These are phyloP conservation scores for Aspergillus neotritici DNA, from an alignment of 2,329 filamentous ascomycete species.

Conservation along the genomic window DNA sequence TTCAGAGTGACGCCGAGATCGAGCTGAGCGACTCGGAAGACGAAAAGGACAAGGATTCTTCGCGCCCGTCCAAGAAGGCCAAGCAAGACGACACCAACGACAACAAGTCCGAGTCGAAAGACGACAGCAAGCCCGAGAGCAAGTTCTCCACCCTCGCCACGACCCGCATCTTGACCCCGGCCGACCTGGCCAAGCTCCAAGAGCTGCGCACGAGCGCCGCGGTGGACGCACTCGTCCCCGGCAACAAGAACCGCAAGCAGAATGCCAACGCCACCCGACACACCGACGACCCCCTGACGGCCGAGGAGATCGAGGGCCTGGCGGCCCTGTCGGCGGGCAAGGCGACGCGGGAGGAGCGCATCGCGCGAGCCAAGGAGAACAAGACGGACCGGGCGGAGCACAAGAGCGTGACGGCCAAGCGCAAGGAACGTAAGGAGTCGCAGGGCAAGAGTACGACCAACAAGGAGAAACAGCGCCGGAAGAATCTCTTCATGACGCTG, in stretches of 20 bases:
- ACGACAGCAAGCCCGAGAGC: constrained; percentile 18
- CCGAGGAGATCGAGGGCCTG: constrained; percentile 84
- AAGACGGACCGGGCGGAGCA: constrained; percentile 73
- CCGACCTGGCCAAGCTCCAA: constrained; percentile 88
- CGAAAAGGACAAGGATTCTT: constrained; percentile 45
- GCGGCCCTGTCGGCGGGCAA: constrained; percentile 67
- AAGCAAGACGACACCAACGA: constrained; percentile 45
- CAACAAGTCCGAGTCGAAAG: constrained; percentile 39
- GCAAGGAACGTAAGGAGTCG: constrained; percentile 78
- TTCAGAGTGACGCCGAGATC: constrained; percentile 74
- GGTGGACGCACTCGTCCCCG: constrained; percentile 58
- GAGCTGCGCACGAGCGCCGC: constrained; percentile 73
- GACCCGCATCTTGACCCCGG: constrained; percentile 87
- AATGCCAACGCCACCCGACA: constrained; percentile 53
- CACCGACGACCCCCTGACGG: constrained; percentile 81
- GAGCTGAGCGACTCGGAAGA: constrained; percentile 68
- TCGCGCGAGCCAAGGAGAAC: constrained; percentile 75
- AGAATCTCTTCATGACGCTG: constrained; percentile 98
- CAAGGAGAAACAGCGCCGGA: constrained; percentile 91
- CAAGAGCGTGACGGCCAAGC: constrained; percentile 76
- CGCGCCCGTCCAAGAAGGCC: constrained; percentile 58
- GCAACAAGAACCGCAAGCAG: constrained; percentile 43
- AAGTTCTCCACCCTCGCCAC: constrained; percentile 64
- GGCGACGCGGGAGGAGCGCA: constrained; percentile 80
- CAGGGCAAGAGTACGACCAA: constrained; percentile 96